Evolutionary conservation across 1,139 yeast species (phyloP).

Genomic region (Taphrina confusa): DNA sequence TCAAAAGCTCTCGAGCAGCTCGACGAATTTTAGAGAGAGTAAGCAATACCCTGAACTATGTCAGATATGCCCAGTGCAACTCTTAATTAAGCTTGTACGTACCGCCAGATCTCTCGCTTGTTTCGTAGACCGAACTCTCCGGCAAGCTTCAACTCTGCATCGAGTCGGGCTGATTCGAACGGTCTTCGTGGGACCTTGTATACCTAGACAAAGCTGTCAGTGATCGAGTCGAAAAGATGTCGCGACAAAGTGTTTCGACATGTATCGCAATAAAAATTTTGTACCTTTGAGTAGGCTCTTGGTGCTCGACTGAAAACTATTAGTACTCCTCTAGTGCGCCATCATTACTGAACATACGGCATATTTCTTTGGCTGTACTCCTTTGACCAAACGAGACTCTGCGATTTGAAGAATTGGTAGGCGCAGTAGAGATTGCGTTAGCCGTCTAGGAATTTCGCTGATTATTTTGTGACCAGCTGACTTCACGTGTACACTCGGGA

Average conservation of each 20-base stretch:
- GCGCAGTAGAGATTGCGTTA: neutral
- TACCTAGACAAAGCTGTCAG: slow-evolving; percentile 5
- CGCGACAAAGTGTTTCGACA: neutral
- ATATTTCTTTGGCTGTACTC: slow-evolving; percentile 10
- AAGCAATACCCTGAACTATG: slow-evolving; percentile 67
- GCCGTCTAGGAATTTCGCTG: neutral
- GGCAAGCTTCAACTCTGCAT: slow-evolving; percentile 97
- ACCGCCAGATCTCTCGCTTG: slow-evolving; percentile 98
- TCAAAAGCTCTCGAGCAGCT: slow-evolving; percentile 99
- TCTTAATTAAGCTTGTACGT: slow-evolving; percentile 42
- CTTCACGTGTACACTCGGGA: slow-evolving; percentile 6
- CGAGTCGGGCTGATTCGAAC: slow-evolving; percentile 46
- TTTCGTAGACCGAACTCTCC: slow-evolving; percentile 99
- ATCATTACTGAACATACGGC: neutral
- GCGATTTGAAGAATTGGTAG: slow-evolving; percentile 14
- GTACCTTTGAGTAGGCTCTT: slow-evolving; percentile 34
- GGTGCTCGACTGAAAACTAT: slow-evolving; percentile 21
- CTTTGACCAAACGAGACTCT: neutral
- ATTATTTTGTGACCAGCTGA: slow-evolving; percentile 21
- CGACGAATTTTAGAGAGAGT: slow-evolving; percentile 98
- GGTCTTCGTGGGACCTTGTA: slow-evolving; percentile 38
- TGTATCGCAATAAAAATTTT: neutral
- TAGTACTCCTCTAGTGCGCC: neutral
- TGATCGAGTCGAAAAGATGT: neutral
- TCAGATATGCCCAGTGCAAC: slow-evolving; percentile 36